Conservation (phyloP, 768 basidiomycete genomes). For the Daedaleopsis nitida region DNA sequence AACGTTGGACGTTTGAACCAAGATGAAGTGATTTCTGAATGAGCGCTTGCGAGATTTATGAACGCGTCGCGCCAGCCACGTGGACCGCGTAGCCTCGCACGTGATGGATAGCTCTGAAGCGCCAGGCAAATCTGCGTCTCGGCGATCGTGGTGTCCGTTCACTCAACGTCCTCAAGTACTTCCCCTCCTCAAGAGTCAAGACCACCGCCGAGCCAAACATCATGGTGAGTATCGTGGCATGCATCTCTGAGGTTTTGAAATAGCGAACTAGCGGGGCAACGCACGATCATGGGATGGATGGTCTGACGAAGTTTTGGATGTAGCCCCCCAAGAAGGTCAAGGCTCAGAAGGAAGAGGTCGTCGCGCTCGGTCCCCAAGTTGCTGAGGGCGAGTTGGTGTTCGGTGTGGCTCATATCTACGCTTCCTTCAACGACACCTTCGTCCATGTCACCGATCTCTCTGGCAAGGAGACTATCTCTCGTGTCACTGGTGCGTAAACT, state of each 20-base stretch:
- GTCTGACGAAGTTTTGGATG: constrained; percentile 52
- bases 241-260: background rate
- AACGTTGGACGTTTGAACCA: background rate
- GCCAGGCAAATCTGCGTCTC: constrained; percentile 10
- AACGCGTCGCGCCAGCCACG: constrained; percentile 1
- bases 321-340: constrained; percentile 86
- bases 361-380: constrained; percentile 93
- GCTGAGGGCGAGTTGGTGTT: constrained; percentile 97
- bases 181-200: constrained; percentile 28
- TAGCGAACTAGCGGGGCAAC: background rate
- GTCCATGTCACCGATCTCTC: constrained; percentile 99
- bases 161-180: constrained; percentile 24
- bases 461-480: constrained; percentile 98
- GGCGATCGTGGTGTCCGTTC: constrained; percentile 14
- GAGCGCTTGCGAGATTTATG: background rate
- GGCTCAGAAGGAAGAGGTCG: constrained; percentile 75
- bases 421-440: constrained; percentile 99
- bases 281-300: constrained; percentile 47
- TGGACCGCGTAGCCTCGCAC: background rate
- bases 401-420: constrained; percentile 98
- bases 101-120: background rate
- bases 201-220: constrained; percentile 30
- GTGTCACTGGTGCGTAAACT: constrained; percentile 80
- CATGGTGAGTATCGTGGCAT: constrained; percentile 38
- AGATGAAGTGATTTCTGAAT: too few relatives aligned